Evolutionary conservation across 2,329 filamentous ascomycete genomes (phyloP), one percentile per base, ranked within the genome.

Genomic region (Penicillium paneum): DNA sequence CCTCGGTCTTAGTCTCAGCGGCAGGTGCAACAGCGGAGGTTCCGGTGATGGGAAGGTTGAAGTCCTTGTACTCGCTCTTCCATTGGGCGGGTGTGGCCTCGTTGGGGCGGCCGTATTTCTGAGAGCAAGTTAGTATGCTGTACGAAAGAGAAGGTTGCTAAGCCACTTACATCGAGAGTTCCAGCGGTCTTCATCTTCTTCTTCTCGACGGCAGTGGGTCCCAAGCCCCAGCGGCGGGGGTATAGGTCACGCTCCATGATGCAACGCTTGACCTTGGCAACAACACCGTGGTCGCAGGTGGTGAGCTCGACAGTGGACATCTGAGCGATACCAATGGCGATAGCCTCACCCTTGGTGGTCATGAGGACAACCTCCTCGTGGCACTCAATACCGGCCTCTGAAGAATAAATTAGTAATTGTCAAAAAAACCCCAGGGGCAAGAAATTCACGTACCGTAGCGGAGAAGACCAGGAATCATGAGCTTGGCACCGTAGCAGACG

Each of bases 241-340:
- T 99, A 99, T 56, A 97, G 83, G 74, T 97, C 94, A 68, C 94
- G 90, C 83, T 99, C 94, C 94, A 99, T 99, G 76, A 99, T 99
- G 77, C 92, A 96, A 68, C 94, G 88, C 87, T 99, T 99, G 74
- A 99, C 91, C 83, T 97, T 97, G 67, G 94, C 94, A 56, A 97
- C 93, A 55, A 97, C 91, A 67, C 94, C 94, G 77, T 99, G 94
- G 72, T 97, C 92, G 77, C 94, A 97, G 32, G 91, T 93, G 29
- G 91, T 91, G 77, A 99, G 90, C 79, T 97, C 94, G 45, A 97
- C 91, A 3, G 92, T 96, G 36, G 91, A 96, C 94, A 99, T 99
- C 76, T 96, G 90, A 17, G 94, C 91, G 68, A 97, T 96, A 68
- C 89, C 94, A 58, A 99, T 84, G 56, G 94, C 94, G 70, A 99